Evolutionary conservation across 768 basidiomycete species (phyloP).

Genomic region (Leccinellum albellum): DNA sequence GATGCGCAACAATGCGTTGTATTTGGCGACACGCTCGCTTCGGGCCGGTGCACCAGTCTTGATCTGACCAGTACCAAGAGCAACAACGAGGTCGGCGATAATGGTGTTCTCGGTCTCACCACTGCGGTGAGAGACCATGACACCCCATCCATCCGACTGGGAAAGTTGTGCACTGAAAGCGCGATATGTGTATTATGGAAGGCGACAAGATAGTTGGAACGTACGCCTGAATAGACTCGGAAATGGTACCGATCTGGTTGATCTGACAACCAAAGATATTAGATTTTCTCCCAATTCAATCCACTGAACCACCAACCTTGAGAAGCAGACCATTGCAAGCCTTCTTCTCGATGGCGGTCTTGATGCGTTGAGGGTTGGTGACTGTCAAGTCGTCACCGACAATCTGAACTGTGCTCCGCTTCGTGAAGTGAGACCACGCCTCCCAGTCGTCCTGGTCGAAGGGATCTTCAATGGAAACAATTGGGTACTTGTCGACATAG

Average conservation of each 20-base stretch:
- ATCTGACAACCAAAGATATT: conserved; percentile 41
- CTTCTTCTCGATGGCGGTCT: conserved; percentile 99
- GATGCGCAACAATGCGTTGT: conserved; percentile 86
- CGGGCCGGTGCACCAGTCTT: conserved; percentile 98
- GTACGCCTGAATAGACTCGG: conserved; percentile 97
- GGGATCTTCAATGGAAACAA: conserved; percentile 94
- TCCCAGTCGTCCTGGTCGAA: conserved; percentile 99
- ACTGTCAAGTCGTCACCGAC: conserved; percentile 97
- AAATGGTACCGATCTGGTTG: conserved; percentile 99
- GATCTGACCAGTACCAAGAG: conserved; percentile 89
- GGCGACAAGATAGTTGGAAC: conserved; percentile 31
- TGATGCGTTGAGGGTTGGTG: conserved; percentile 95
- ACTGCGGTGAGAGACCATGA: conserved; percentile 99
- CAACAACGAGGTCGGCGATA: conserved; percentile 94
- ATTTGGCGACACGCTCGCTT: conserved; percentile 95
- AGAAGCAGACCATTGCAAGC: conserved; percentile 97
- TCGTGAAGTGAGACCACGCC: conserved; percentile 92
- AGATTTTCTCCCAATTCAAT: not conserved
- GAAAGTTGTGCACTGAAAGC: conserved; percentile 80
- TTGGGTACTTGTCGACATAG: conserved; percentile 91
- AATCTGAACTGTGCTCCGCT: conserved; percentile 76
- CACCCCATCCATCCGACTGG: conserved; percentile 95
- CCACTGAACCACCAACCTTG: conserved; percentile 50
- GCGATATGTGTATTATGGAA: not conserved
- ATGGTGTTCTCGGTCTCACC: conserved; percentile 98